Conservation (phyloP, 768 basidiomycete genomes). For the Lepiota brunneoincarnata region DNA sequence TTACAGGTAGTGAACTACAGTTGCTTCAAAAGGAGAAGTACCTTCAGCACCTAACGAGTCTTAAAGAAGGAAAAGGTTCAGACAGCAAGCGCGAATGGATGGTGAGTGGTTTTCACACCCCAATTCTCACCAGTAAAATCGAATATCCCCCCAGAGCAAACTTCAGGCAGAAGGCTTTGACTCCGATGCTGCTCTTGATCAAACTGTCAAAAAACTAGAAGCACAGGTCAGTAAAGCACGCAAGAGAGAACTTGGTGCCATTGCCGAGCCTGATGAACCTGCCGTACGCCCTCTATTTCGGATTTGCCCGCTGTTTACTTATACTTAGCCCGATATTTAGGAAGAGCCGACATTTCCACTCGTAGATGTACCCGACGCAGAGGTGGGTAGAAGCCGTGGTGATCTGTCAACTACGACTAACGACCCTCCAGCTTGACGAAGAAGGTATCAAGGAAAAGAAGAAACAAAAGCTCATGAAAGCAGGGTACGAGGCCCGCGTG, state of each 20-base stretch:
- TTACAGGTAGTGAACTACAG: constrained; percentile 32
- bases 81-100: constrained; percentile 76
- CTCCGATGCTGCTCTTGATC: constrained; percentile 75
- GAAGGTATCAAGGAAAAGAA: constrained; percentile 93
- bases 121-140: neutral
- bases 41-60: constrained; percentile 56
- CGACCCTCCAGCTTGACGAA: constrained; percentile 65
- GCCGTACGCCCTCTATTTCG: constrained; percentile 29
- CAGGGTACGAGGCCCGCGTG: constrained; percentile 87
- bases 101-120: constrained; percentile 33
- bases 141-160: constrained; percentile 38
- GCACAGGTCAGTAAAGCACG: constrained; percentile 68
- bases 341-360: constrained; percentile 90
- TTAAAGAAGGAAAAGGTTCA: constrained; percentile 60
- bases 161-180: constrained; percentile 71
- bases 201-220: constrained; percentile 85
- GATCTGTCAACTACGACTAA: neutral
- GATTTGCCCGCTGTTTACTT: neutral
- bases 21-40: constrained; percentile 76
- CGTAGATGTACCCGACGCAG: constrained; percentile 87
- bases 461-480: constrained; percentile 89
- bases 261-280: constrained; percentile 55
- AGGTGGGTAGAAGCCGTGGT: constrained; percentile 42
- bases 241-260: constrained; percentile 69
- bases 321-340: constrained; percentile 26